These are phyloP conservation scores for Kockiozyma suomiensis DNA, from an alignment of 805 yeast genomes.

Conservation along the genomic window DNA sequence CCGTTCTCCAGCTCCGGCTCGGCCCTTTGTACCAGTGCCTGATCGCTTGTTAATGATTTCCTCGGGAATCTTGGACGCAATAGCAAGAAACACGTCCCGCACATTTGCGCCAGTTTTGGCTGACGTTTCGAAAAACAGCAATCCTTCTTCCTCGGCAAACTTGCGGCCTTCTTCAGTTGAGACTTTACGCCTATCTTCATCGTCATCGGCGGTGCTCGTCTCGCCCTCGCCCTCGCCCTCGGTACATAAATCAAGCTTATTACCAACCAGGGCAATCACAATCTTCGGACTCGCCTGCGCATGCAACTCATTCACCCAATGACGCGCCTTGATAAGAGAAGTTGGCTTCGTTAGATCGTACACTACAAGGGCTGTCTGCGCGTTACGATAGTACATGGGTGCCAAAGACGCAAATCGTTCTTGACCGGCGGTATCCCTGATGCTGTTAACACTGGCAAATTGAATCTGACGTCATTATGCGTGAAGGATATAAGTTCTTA, in stretches of 20 bases:
- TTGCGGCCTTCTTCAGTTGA: conserved; percentile 82
- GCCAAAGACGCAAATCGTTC: conserved; percentile 95
- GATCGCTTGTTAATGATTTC: conserved; percentile 38
- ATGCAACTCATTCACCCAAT: conserved; percentile 95
- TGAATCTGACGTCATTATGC: too few species aligned
- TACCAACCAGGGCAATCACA: conserved; percentile 90
- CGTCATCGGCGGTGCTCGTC: conserved; percentile 37
- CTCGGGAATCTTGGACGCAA: conserved; percentile 84
- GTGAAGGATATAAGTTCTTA: conserved; percentile 28
- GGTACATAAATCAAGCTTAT: conserved; percentile 70
- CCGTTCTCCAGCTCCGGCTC: conserved; percentile 31
- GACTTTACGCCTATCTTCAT: conserved; percentile 60
- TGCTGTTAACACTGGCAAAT: not conserved
- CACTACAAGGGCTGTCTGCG: conserved; percentile 96
- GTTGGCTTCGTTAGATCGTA: conserved; percentile 95
- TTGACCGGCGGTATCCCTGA: conserved; percentile 92
- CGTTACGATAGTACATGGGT: conserved; percentile 96
- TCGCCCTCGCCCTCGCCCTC: conserved; percentile 46
- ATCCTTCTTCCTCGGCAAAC: conserved; percentile 87
- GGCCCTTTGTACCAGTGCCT: conserved; percentile 28
- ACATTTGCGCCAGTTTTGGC: conserved; percentile 91
- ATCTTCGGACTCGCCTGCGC: conserved; percentile 94
- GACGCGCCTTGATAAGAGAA: conserved; percentile 94
- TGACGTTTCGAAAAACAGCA: conserved; percentile 89
- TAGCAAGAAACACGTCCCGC: conserved; percentile 85